These are phyloP conservation scores for Candida morakotiae DNA, from an alignment of 805 yeast species.

Conservation along the genomic window DNA sequence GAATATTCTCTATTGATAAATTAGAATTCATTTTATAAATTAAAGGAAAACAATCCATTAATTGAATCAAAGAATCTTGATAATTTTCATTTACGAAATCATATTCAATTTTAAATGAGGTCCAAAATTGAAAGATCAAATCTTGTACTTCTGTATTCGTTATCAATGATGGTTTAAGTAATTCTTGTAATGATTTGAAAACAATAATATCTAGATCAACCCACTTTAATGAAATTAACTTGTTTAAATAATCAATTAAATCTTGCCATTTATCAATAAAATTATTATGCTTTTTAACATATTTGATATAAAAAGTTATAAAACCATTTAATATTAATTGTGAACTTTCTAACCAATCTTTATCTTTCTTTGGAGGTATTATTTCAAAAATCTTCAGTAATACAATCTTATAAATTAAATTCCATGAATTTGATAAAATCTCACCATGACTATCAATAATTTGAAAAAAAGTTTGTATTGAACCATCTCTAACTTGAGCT, in stretches of 20 bases:
- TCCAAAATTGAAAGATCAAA: conserved; percentile 50
- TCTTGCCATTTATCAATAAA: conserved; percentile 49
- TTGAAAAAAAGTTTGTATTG: conserved; percentile 83
- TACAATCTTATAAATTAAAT: conserved; percentile 59
- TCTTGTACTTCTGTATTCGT: conserved; percentile 20
- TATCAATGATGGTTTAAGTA: conserved; percentile 34
- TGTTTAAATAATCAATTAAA: conserved; percentile 46
- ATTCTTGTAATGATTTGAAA: conserved; percentile 49
- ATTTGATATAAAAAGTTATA: conserved; percentile 55
- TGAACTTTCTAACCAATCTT: conserved; percentile 59
- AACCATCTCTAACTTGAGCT: conserved; percentile 83
- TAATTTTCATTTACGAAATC: conserved; percentile 44
- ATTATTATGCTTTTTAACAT: conserved; percentile 30
- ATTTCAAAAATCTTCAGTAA: conserved; percentile 47
- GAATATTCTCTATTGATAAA: conserved; percentile 35
- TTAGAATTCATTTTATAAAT: conserved; percentile 36
- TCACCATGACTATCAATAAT: conserved; percentile 70
- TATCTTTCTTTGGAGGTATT: conserved; percentile 16
- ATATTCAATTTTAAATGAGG: conserved; percentile 33
- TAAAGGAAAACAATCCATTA: conserved; percentile 50
- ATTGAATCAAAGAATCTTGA: conserved; percentile 57
- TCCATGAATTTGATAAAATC: conserved; percentile 56
- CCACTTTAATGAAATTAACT: conserved; percentile 37
- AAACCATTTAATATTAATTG: conserved; percentile 62
- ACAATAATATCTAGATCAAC: conserved; percentile 53